Conservation (phyloP, 495 filamentous ascomycete species). For the Emericellopsis terricola region DNA sequence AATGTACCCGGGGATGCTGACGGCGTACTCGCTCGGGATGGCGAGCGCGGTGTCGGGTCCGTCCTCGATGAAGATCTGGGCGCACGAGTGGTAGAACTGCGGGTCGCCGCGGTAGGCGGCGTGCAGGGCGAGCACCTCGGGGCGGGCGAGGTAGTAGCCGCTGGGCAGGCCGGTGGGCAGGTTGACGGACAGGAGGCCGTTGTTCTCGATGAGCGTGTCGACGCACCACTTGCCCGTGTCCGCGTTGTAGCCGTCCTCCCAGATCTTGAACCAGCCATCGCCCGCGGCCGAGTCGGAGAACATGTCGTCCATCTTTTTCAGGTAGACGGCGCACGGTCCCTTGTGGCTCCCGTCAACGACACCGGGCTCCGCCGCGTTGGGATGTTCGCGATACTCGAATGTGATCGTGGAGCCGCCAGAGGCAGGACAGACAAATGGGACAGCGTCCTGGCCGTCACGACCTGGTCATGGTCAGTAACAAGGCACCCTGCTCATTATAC, state of each 20-base stretch:
- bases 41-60: slow-evolving; percentile 15
- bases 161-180: slow-evolving; percentile 40
- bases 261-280: slow-evolving; percentile 70
- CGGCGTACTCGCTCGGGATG: slow-evolving; percentile 22
- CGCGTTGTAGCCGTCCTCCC: slow-evolving; percentile 41
- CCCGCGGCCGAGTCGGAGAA: slow-evolving; percentile 29
- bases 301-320: slow-evolving; percentile 39
- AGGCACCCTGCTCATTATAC: not conserved
- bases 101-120: slow-evolving; percentile 34
- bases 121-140: slow-evolving; percentile 53
- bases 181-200: slow-evolving; percentile 40
- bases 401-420: slow-evolving; percentile 34
- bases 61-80: slow-evolving; percentile 44
- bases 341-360: slow-evolving; percentile 44
- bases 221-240: slow-evolving; percentile 42
- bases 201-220: slow-evolving; percentile 41
- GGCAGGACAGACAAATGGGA: slow-evolving; percentile 38
- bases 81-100: slow-evolving; percentile 51
- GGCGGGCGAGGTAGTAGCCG: slow-evolving; percentile 50
- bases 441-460: slow-evolving; percentile 33
- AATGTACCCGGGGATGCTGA: slow-evolving; percentile 49
- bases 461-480: slow-evolving; percentile 17
- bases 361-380: slow-evolving; percentile 34
- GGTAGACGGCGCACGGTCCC: slow-evolving; percentile 55
- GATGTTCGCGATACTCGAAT: slow-evolving; percentile 43